Conservation (phyloP, 345 rosid species). For the Rhodomyrtus tomentosa region DNA sequence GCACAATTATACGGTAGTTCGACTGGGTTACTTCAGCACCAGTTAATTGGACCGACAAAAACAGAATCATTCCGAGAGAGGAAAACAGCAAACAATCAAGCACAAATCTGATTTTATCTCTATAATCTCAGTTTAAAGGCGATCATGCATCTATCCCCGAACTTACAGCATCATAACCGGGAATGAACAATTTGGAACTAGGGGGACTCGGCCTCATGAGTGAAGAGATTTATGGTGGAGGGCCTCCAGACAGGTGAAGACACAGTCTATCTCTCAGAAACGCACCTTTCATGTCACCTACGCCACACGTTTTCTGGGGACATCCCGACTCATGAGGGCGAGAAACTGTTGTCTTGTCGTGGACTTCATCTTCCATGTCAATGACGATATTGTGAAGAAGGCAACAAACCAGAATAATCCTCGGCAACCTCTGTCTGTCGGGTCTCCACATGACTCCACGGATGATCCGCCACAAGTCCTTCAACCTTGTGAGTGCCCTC, state of each 20-base stretch:
- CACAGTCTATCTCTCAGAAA: slow-evolving; percentile 35
- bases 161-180: not conserved
- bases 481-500: slow-evolving; percentile 38
- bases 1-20: not conserved
- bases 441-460: slow-evolving; percentile 64
- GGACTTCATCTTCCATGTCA: slow-evolving; percentile 38
- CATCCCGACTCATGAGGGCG: slow-evolving; percentile 34
- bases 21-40: not conserved
- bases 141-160: not conserved
- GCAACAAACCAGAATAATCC: slow-evolving; percentile 60
- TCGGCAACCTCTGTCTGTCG: slow-evolving; percentile 42
- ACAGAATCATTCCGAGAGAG: not conserved
- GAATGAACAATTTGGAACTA: not conserved
- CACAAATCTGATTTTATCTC: not conserved
- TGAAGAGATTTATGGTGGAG: slow-evolving; percentile 6
- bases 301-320: slow-evolving; percentile 25
- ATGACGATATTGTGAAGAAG: slow-evolving; percentile 54
- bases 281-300: slow-evolving; percentile 23
- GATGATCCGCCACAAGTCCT: slow-evolving; percentile 51
- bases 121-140: not conserved
- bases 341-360: slow-evolving; percentile 9
- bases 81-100: not conserved
- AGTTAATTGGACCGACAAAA: not conserved
- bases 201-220: not conserved
- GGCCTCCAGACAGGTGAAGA: slow-evolving; percentile 20